Evolutionary conservation across 495 filamentous ascomycete species (phyloP).

Genomic region (Penicillium paradoxum): DNA sequence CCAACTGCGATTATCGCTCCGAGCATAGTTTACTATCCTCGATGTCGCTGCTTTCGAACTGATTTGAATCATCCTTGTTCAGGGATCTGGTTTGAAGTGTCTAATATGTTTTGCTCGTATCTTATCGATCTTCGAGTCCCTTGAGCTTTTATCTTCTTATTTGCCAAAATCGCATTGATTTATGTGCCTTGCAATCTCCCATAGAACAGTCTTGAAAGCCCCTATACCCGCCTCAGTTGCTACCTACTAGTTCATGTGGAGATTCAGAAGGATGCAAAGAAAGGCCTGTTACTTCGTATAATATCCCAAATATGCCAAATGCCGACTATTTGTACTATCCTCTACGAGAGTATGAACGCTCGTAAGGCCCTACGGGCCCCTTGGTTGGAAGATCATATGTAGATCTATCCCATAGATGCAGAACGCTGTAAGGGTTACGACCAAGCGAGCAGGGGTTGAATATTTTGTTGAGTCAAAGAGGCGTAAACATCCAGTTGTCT

Average conservation of each 20-base stretch:
- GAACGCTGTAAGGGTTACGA: conserved; percentile 1
- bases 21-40: conserved; percentile 14
- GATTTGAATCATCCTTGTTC: conserved; percentile 4
- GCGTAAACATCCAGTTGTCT: background rate
- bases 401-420: background rate
- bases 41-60: conserved; percentile 11
- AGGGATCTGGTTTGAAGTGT: conserved; percentile 7
- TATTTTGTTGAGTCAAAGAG: too few species aligned
- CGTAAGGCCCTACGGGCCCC: background rate
- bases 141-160: background rate
- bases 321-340: too few species aligned
- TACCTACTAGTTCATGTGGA: background rate
- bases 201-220: background rate
- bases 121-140: background rate
- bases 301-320: too few species aligned
- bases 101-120: conserved; percentile 13
- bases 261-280: background rate
- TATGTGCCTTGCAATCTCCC: background rate
- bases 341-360: too few species aligned
- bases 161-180: conserved; percentile 8
- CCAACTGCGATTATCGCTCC: conserved; percentile 8
- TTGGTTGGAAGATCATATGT: background rate
- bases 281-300: background rate
- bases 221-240: background rate
- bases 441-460: too few species aligned